These are phyloP conservation scores for Kwoniella mangroviensis DNA, from an alignment of 768 basidiomycete genomes.

Conservation along the genomic window DNA sequence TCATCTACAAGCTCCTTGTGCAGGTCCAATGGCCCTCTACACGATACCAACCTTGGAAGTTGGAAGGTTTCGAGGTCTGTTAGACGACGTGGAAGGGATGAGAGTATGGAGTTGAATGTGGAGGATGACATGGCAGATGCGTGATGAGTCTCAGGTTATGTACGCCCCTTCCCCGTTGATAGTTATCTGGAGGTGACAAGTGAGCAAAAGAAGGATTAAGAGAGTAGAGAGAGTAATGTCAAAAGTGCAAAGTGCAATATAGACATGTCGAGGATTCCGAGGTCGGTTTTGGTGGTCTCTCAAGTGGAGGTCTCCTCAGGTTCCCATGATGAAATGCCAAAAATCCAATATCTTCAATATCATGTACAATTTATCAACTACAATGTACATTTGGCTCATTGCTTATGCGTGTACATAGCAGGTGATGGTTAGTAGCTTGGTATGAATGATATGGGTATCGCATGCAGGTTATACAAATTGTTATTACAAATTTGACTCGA, in stretches of 20 bases:
- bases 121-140: background rate
- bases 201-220: background rate
- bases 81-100: slow-evolving; percentile 64
- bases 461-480: slow-evolving; percentile 26
- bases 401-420: too few relatives aligned
- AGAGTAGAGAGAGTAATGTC: background rate
- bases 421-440: too few relatives aligned
- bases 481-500: background rate
- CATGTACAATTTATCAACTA: too few relatives aligned
- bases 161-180: too few relatives aligned
- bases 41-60: slow-evolving; percentile 64
- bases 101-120: slow-evolving; percentile 61
- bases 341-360: too few relatives aligned
- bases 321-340: too few relatives aligned
- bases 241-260: background rate
- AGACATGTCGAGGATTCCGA: background rate
- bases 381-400: too few relatives aligned
- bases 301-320: background rate
- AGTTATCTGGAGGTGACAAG: too few relatives aligned
- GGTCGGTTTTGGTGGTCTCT: background rate
- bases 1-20: slow-evolving; percentile 79
- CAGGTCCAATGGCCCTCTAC: slow-evolving; percentile 71
- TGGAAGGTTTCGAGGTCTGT: slow-evolving; percentile 72
- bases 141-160: background rate
- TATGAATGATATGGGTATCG: slow-evolving; percentile 12